Base-by-base conservation (phyloP, 2,329 filamentous ascomycete species). In the Arachnomyces sp. region DNA sequence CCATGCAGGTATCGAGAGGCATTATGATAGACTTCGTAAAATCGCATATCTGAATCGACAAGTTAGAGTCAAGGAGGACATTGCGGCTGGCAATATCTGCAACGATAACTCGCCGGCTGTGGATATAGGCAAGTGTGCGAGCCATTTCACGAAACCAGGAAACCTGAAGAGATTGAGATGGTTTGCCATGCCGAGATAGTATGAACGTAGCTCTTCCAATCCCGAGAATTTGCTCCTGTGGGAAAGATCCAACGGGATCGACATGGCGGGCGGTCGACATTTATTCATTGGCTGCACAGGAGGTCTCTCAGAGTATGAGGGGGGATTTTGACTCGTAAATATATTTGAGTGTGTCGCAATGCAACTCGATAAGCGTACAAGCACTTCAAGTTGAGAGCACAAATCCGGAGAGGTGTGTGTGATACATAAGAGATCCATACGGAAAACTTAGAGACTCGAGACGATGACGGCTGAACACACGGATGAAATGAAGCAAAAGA, bases 21-120 rank as follows among this genome's bases (percentile, higher is more conserved):
- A 49, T 42, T 4, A 49, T 38, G n/a, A 29, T 20, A 18, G 49
- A 44, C 32, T 54, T 49, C 4, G 39, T 46, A 35, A 53, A 54
- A 44, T 52, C 48, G 33, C 51, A 45, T 28, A 54, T 37, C 33
- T 49, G 50, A 13, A 50, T 32, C 3, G 34, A 47, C 13, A 54
- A 33, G 20, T 52, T 43, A 3, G 42, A 42, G 43, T 51, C 46
- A 30, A 60, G 43, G 9, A 58, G 50, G 28, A 58, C 54, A 39
- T 59, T 60, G 13, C 49, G 50, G 36, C 34, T 50, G 7, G 52
- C 45, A 18, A 58, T 58, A 32, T 58, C 56, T 31, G 49, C 46
- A n/a, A 57, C 46, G 44, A 58, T 48, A 18, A 58, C 50, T 38
- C 45, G 43, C 28, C 42, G 39, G 6, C 51, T 47, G 48, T 57